Evolutionary conservation across 305 asterid species (phyloP).

Genomic region (Fraxinus sp.): DNA sequence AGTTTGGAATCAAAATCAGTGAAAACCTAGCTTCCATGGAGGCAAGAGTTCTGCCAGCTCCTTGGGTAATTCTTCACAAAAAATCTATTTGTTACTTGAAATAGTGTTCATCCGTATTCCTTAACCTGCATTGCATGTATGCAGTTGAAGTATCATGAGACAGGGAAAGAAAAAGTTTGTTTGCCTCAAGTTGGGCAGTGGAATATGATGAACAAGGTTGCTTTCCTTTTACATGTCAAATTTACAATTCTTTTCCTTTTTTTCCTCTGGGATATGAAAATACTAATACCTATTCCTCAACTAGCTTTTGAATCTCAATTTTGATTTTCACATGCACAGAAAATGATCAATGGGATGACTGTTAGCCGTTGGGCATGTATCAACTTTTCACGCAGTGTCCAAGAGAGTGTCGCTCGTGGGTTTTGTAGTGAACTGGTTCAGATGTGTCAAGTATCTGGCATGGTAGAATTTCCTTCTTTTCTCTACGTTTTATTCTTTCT

Average conservation of each 20-base stretch:
- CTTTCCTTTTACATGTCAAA: constrained; percentile 9
- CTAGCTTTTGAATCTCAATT: background rate
- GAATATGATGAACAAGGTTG: constrained; percentile 99
- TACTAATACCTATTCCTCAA: background rate
- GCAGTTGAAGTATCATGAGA: constrained; percentile 92
- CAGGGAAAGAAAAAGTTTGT: constrained; percentile 94
- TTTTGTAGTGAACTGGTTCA: constrained; percentile 88
- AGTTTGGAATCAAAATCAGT: constrained; percentile 86
- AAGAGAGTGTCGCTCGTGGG: constrained; percentile 95
- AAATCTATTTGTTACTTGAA: background rate
- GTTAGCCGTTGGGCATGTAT: constrained; percentile 96
- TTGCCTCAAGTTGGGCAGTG: constrained; percentile 98
- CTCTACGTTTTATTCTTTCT: background rate
- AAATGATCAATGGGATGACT: constrained; percentile 98
- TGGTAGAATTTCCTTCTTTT: constrained; percentile 48
- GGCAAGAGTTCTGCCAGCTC: constrained; percentile 98
- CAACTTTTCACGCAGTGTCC: constrained; percentile 94
- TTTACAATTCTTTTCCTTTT: background rate
- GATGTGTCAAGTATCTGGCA: constrained; percentile 99
- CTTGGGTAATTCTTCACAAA: constrained; percentile 63
- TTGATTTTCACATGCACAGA: constrained; percentile 44
- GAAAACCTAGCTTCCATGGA: constrained; percentile 79
- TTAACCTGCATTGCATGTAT: constrained; percentile 23
- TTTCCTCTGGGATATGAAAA: background rate
- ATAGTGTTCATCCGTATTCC: background rate